Percentiles rank a stretch among this genome's conserved stretches.
Evolutionary conservation across 73 alveolate species (phyloP).

Genomic region (Paramecium bursaria): DNA sequence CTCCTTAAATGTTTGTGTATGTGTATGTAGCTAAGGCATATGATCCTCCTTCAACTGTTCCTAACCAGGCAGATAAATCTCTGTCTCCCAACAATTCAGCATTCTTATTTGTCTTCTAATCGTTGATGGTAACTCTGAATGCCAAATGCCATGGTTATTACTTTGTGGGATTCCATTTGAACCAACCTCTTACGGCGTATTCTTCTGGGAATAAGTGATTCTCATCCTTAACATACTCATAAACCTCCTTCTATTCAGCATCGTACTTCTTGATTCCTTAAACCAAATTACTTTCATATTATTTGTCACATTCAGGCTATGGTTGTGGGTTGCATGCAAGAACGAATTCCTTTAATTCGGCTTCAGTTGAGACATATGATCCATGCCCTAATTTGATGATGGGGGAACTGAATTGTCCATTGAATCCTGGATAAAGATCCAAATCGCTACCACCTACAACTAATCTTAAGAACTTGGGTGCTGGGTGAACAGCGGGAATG

Average conservation of each 20-base stretch:
- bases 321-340: constrained; percentile 51
- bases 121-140: constrained; percentile 45
- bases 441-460: constrained; percentile 53
- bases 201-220: constrained; percentile 15
- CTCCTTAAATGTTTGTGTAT: constrained; percentile 41
- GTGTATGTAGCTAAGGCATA: constrained; percentile 59
- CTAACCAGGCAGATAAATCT: constrained; percentile 36
- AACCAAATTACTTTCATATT: constrained; percentile 9
- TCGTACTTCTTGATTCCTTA: constrained; percentile 53
- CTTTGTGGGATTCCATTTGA: constrained; percentile 46
- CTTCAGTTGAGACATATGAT: constrained; percentile 22
- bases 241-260: not conserved
- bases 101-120: constrained; percentile 24
- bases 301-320: constrained; percentile 19
- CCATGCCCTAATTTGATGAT: constrained; percentile 53
- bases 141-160: constrained; percentile 60
- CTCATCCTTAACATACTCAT: constrained; percentile 43
- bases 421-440: constrained; percentile 43
- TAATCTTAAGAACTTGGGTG: constrained; percentile 48
- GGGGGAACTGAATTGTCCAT: constrained; percentile 44
- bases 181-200: constrained; percentile 49
- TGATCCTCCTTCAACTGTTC: not conserved
- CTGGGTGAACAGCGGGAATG: constrained; percentile 9
- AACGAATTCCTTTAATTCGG: constrained; percentile 23
- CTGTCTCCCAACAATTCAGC: constrained; percentile 45